Evolutionary conservation across 345 rosid species (phyloP).

Genomic region (Acer negundo): DNA sequence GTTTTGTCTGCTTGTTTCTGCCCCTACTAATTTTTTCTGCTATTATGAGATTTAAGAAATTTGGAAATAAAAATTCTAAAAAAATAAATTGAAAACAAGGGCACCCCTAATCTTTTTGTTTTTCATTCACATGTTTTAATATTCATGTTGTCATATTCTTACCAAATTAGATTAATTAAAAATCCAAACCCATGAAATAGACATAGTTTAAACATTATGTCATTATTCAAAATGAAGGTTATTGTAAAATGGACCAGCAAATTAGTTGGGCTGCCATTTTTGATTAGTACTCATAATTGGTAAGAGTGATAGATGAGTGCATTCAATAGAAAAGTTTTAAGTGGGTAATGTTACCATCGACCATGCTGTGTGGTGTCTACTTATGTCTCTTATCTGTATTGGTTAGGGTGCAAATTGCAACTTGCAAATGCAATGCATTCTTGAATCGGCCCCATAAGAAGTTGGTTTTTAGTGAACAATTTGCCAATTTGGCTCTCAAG

Average conservation of each 20-base stretch:
- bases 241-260: neutral
- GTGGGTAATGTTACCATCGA: neutral
- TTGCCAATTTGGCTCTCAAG: conserved; percentile 19
- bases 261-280: neutral
- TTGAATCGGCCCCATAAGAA: neutral
- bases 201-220: too few species aligned
- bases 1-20: neutral
- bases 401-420: neutral
- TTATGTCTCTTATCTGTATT: neutral
- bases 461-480: conserved; percentile 2
- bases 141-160: too few species aligned
- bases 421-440: neutral
- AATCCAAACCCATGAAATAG: too few species aligned
- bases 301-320: neutral
- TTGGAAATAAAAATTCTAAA: too few species aligned
- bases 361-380: neutral
- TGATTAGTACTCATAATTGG: neutral
- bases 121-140: too few species aligned
- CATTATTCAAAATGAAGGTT: too few species aligned
- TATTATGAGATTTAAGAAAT: too few species aligned
- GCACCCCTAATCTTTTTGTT: too few species aligned
- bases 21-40: too few species aligned
- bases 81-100: too few species aligned
- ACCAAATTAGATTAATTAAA: too few species aligned
- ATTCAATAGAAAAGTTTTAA: too few species aligned